Evolutionary conservation across 345 rosid genomes (phyloP).

Genomic region (sweet orange (Citrus sinensis)): DNA sequence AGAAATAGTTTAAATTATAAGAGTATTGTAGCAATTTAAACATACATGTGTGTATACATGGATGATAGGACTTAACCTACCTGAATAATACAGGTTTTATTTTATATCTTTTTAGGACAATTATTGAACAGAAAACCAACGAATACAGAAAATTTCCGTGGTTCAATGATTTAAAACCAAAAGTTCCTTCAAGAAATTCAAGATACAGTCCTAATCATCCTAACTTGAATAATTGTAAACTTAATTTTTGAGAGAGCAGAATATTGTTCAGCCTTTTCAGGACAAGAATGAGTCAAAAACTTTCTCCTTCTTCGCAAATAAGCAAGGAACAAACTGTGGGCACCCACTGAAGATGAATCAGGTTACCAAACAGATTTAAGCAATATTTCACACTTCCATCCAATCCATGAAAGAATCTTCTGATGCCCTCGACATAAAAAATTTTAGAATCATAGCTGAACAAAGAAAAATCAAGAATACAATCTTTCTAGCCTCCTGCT

Average conservation of each 20-base stretch:
- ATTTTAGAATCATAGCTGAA: background rate
- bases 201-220: background rate
- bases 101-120: background rate
- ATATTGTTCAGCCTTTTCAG: background rate
- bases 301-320: background rate
- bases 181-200: background rate
- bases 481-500: constrained; percentile 5
- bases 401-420: background rate
- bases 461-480: background rate
- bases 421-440: background rate
- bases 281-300: background rate
- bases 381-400: background rate
- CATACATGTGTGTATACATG: background rate
- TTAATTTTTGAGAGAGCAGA: background rate
- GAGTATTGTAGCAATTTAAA: background rate
- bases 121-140: background rate
- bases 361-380: background rate
- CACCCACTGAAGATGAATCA: background rate
- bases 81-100: background rate
- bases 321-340: background rate
- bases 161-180: background rate
- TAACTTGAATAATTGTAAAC: background rate
- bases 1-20: background rate
- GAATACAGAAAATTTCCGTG: background rate
- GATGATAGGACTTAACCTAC: background rate